Base-by-base conservation (phyloP, 306 rosid genomes). In the Trifolium fragiferum region DNA sequence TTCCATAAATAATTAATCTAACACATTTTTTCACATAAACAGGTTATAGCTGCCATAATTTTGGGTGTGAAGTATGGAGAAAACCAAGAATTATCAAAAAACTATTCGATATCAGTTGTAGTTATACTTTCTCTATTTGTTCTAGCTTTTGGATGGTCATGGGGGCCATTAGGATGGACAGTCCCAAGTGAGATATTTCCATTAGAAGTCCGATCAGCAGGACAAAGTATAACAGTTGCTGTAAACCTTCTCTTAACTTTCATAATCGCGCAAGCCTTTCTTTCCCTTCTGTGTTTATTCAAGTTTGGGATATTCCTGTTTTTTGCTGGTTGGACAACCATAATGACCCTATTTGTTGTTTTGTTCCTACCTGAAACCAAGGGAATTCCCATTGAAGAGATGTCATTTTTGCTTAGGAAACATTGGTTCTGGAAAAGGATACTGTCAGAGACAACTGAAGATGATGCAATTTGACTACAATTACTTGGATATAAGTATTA, bases 181-280 rank as follows among this genome's bases (percentile, higher is more conserved):
- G 68, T 83, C 4, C 86, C 86, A 6, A 83, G 86, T 66, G 86
- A 83, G 81, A 79, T 83, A 65, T 55, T 55, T 55, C 62, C 62
- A 5, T 55, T 55, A 19, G 62, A 55, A 55, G 5, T 55, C 33
- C 62, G 62, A 20, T 55, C 62, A 4, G 62, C 62, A 11, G 62
- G 62, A n/a, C 62, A 55, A 5, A 55, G 62, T 21, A 55, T 55
- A 21, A 55, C 62, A 55, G 62, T 55, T 21, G 62, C 62, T 10
- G 62, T 55, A 23, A 55, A 55, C 62, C 62, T 55, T 55, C 33
- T 55, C 15, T 21, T 55, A 35, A 55, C 62, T 21, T 55, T 55
- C 62, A 55, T 55, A 55, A 55, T 55, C 6, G 62, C 62, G 2
- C 62, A 55, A 33, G 62, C 33, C 3, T 55, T 55, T 21, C 62